Evolutionary conservation across 2,329 filamentous ascomycete species (phyloP).

Genomic region (Colletotrichum sojae): DNA sequence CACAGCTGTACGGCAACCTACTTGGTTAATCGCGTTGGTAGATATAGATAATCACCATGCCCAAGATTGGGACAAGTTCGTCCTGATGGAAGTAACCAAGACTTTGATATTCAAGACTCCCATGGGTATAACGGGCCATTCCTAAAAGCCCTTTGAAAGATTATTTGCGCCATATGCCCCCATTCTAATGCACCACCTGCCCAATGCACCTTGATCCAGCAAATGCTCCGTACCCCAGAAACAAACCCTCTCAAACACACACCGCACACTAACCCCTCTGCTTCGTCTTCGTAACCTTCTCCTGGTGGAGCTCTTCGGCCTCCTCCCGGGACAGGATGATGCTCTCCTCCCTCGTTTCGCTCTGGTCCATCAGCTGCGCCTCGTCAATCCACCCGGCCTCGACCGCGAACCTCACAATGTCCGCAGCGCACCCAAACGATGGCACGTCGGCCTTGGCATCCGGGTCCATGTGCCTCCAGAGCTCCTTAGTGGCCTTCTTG

Average conservation of each 20-base stretch:
- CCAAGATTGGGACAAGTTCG: too few relatives aligned
- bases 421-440: conserved; percentile 68
- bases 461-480: conserved; percentile 69
- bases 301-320: conserved; percentile 37
- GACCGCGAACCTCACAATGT: conserved; percentile 70
- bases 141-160: conserved; percentile 1
- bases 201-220: conserved; percentile 10
- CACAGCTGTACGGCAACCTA: too few relatives aligned
- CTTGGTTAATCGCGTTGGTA: too few relatives aligned
- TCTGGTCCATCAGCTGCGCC: conserved; percentile 62
- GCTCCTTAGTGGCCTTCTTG: conserved; percentile 62
- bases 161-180: neutral
- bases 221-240: conserved; percentile 6
- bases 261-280: conserved; percentile 11
- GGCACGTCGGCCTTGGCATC: conserved; percentile 62
- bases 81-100: too few relatives aligned
- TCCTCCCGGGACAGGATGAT: conserved; percentile 54
- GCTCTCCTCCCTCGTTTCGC: conserved; percentile 55
- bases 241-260: neutral
- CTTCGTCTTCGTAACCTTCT: conserved; percentile 11
- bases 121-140: conserved; percentile 7
- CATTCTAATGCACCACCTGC: neutral
- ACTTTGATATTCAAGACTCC: neutral
- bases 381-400: conserved; percentile 71
- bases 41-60: too few relatives aligned